Base-by-base conservation (phyloP, 805 yeast species). In the Blastobotrys muscicola region DNA sequence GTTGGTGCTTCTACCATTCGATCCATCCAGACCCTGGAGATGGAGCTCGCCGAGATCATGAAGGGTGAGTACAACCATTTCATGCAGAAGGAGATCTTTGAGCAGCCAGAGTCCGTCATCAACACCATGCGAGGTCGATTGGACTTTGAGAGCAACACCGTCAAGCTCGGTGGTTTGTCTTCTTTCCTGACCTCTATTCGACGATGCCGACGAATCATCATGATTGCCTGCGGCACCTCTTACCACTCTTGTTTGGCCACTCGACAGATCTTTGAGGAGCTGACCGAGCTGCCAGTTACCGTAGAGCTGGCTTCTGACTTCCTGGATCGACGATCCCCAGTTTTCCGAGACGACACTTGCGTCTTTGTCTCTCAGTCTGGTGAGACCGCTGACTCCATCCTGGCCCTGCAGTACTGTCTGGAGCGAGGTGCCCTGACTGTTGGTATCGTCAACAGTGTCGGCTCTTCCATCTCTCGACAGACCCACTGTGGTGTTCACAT, bases 191-290 rank as follows among this genome's bases (percentile, higher is more conserved):
- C 92, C 26, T 84, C 92, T 38, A 85, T 92, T 50, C 78, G 97
- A 68, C 79, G 96, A 60, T 87, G 96, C 56, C 80, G 97, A 68
- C 79, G 98, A 67, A 75, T 92, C 57, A 85, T 89, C 47, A 92
- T 92, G 97, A 85, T 92, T 68, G 99, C 98, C 1, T 92, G 99
- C 70, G 99, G 99, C 70, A 92, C 99, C 5, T 92, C 98, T 0
- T 92, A 89, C 63, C 98, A 92, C 68, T 92, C 98, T 12, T 92
- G 99, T 71, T 69, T 92, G 61, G 98, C 98, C 14, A 90, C 95
- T 15, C 80, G 99, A 67, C 84, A 96, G 11, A 81, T 87, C 51
- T 89, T 92, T 62, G 99, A 92, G 68, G 98, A 92, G 63, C 74
- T 92, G 58, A 86, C 96, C 29, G 97, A 90, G 60, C 83, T 87